These are phyloP conservation scores for Hypoxylon sp. DNA, from an alignment of 2,329 filamentous ascomycete genomes.

Conservation along the genomic window DNA sequence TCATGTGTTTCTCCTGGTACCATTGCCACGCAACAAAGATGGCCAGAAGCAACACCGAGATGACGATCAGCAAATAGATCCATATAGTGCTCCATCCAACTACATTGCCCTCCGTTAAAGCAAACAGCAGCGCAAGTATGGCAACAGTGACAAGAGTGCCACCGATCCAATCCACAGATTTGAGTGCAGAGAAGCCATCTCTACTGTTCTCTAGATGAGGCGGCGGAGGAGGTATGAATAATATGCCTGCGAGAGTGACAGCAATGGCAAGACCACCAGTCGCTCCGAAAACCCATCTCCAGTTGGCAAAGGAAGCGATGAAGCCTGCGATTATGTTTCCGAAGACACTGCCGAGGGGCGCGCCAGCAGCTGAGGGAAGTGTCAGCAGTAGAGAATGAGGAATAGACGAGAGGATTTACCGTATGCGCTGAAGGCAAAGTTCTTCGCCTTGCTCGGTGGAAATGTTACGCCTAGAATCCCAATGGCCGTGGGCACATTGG, in stretches of 20 bases:
- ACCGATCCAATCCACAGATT: slow-evolving; percentile 71
- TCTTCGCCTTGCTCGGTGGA: slow-evolving; percentile 71
- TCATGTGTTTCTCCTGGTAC: slow-evolving; percentile 61
- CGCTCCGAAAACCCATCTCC: slow-evolving; percentile 74
- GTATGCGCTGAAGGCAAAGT: slow-evolving; percentile 73
- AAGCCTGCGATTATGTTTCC: slow-evolving; percentile 72
- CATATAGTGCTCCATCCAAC: slow-evolving; percentile 72
- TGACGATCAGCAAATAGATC: slow-evolving; percentile 66
- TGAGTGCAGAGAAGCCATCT: slow-evolving; percentile 47
- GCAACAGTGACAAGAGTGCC: slow-evolving; percentile 68
- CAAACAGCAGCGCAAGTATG: slow-evolving; percentile 69
- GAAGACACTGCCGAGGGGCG: slow-evolving; percentile 69
- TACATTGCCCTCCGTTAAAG: slow-evolving; percentile 73
- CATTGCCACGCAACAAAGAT: slow-evolving; percentile 69
- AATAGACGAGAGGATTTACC: slow-evolving; percentile 46
- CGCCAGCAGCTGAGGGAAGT: slow-evolving; percentile 60
- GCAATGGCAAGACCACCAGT: slow-evolving; percentile 66
- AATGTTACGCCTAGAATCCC: slow-evolving; percentile 75
- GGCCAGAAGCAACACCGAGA: slow-evolving; percentile 63
- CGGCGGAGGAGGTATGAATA: slow-evolving; percentile 65
- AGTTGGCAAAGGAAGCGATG: slow-evolving; percentile 67
- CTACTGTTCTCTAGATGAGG: slow-evolving; percentile 39
- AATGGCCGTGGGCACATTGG: slow-evolving; percentile 75
- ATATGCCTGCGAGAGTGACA: slow-evolving; percentile 63
- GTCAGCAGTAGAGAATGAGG: slow-evolving; percentile 4